These are phyloP conservation scores for Xerocomellus amylosporus DNA, from an alignment of 768 basidiomycete genomes.

Conservation along the genomic window DNA sequence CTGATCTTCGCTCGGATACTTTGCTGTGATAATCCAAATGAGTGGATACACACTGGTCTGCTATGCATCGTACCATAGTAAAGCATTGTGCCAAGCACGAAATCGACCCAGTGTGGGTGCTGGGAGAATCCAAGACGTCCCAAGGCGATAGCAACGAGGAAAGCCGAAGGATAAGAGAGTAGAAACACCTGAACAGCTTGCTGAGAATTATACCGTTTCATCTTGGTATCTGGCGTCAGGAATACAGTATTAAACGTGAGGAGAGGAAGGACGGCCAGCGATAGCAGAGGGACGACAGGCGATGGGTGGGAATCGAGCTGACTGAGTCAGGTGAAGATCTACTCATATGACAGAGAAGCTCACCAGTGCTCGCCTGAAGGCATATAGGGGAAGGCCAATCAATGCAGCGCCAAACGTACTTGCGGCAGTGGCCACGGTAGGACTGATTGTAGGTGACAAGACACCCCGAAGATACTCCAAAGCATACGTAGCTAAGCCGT, in stretches of 20 bases:
- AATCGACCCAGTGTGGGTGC: conserved; percentile 55
- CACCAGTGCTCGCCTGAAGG: conserved; percentile 58
- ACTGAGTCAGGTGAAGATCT: conserved; percentile 9
- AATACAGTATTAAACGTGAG: conserved; percentile 64
- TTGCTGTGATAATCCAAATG: conserved; percentile 36
- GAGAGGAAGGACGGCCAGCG: conserved; percentile 58
- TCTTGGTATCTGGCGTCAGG: conserved; percentile 49
- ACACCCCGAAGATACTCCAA: conserved; percentile 61
- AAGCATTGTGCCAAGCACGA: conserved; percentile 53
- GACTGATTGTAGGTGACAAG: conserved; percentile 56
- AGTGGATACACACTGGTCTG: conserved; percentile 1
- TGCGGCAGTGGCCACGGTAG: conserved; percentile 52
- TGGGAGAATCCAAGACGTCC: conserved; percentile 67
- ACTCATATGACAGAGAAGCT: conserved; percentile 20
- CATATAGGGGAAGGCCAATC: conserved; percentile 62
- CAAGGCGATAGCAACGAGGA: conserved; percentile 48
- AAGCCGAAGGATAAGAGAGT: conserved; percentile 54
- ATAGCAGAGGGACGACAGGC: conserved; percentile 53
- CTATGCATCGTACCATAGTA: conserved; percentile 53
- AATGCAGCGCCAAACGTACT: conserved; percentile 61
- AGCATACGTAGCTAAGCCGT: conserved; percentile 58
- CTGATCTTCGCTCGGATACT: conserved; percentile 49
- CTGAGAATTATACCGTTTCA: conserved; percentile 44
- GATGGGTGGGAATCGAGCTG: conserved; percentile 51
- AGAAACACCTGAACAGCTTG: conserved; percentile 56